Conservation (phyloP, 2,329 filamentous ascomycete species). For the Parasarocladium wereldwijsianum region DNA sequence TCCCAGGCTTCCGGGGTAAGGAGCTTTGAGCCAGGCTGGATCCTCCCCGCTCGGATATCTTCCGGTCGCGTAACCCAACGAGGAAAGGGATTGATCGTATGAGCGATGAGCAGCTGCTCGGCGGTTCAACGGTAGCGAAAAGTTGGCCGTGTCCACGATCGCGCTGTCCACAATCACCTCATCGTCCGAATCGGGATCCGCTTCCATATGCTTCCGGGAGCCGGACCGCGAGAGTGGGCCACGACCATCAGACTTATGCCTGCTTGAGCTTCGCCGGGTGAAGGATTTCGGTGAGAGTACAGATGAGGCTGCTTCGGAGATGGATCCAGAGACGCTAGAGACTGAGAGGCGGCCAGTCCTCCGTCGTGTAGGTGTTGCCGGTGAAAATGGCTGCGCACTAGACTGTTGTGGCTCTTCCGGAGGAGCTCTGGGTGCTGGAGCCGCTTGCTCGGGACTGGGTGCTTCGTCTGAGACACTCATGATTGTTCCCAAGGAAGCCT, state of each 20-base stretch:
- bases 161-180: conserved; percentile 1
- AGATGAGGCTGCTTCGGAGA: conserved; percentile 8
- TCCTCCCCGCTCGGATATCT: neutral
- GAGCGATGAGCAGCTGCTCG: conserved; percentile 13
- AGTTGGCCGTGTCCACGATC: neutral
- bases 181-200: conserved; percentile 1
- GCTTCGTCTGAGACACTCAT: conserved; percentile 33
- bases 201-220: too few relatives aligned
- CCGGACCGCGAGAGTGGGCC: too few relatives aligned
- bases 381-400: conserved; percentile 4
- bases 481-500: conserved; percentile 33
- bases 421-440: too few relatives aligned
- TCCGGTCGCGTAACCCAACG: conserved; percentile 2
- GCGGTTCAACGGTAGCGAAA: conserved; percentile 5
- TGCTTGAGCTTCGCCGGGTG: conserved; percentile 2
- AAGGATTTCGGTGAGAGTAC: conserved; percentile 8
- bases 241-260: too few relatives aligned
- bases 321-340: conserved; percentile 4
- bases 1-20: neutral
- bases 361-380: conserved; percentile 5
- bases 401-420: conserved; percentile 7
- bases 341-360: conserved; percentile 1
- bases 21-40: conserved; percentile 1
- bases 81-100: conserved; percentile 14
- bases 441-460: too few relatives aligned